phyloP scores from a whole-genome alignment of 2,329 filamentous ascomycete genomes.

The Drechslerella dactyloides region DNA sequence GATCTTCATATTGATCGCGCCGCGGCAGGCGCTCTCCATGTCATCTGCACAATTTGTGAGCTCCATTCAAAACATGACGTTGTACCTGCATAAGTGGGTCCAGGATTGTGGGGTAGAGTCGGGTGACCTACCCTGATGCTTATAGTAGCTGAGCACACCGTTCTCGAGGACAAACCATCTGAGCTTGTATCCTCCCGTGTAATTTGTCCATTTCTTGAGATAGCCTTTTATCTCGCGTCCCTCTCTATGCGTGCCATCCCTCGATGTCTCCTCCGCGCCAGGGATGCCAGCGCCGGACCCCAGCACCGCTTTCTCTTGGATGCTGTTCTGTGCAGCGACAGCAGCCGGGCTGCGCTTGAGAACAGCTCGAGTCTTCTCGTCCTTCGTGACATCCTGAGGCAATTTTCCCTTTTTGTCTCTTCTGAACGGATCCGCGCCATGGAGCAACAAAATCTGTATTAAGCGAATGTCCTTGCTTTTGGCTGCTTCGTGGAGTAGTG shows the following conservation, averaged over 20 bases:
- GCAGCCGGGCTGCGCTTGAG: conserved; percentile 94
- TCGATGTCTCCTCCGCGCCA: conserved; percentile 61
- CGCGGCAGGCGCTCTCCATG: conserved; percentile 90
- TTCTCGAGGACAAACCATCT: conserved; percentile 98
- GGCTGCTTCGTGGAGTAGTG: conserved; percentile 89
- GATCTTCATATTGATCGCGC: conserved; percentile 98
- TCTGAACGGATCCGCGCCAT: conserved; percentile 94
- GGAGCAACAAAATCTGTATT: conserved; percentile 86
- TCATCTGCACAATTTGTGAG: conserved; percentile 68
- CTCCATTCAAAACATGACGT: background rate
- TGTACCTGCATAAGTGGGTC: too few relatives aligned
- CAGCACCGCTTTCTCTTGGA: conserved; percentile 95
- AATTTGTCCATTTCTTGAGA: conserved; percentile 99
- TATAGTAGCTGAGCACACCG: conserved; percentile 97
- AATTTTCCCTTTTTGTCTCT: conserved; percentile 94
- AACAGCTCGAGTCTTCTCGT: conserved; percentile 85
- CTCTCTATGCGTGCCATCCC: conserved; percentile 75
- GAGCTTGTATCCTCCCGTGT: conserved; percentile 93
- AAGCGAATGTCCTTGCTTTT: conserved; percentile 83
- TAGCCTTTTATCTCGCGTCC: conserved; percentile 98
- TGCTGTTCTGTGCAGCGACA: conserved; percentile 88
- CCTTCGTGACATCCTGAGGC: conserved; percentile 93
- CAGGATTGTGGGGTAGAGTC: background rate
- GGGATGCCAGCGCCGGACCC: conserved; percentile 65
- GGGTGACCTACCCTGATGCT: conserved; percentile 73